Conservation (phyloP, 2,329 filamentous ascomycete genomes). For the Cadophora sp. region DNA sequence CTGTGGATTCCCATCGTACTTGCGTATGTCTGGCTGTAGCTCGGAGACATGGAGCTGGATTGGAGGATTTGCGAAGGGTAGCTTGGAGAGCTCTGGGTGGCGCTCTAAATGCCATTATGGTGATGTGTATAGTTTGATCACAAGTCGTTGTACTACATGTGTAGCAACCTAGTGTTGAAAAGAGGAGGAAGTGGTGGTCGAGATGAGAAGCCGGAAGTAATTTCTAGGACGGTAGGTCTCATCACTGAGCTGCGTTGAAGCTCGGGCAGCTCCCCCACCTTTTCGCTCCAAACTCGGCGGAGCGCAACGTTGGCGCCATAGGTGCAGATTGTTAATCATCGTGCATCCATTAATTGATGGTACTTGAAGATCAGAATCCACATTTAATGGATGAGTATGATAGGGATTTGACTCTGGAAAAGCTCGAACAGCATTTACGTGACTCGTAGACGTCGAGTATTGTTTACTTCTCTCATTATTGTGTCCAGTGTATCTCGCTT, state of each 20-base stretch:
- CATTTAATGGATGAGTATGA: neutral
- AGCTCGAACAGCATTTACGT: no score
- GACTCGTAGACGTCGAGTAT: no score
- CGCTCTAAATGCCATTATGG: conserved; percentile 36
- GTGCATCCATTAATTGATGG: neutral
- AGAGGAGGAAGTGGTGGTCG: neutral
- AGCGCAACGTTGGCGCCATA: neutral
- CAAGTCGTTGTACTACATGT: conserved; percentile 3
- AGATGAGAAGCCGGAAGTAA: neutral
- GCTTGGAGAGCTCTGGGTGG: conserved; percentile 39
- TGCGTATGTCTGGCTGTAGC: conserved; percentile 23
- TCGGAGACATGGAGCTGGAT: conserved; percentile 32
- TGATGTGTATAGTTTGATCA: neutral
- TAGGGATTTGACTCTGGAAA: neutral
- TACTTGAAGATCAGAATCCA: neutral
- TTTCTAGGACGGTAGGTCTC: neutral
- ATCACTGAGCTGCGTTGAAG: neutral
- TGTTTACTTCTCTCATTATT: no score
- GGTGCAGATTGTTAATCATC: conserved; percentile 7
- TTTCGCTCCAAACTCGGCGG: neutral
- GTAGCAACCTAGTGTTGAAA: neutral
- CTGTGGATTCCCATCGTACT: conserved; percentile 39
- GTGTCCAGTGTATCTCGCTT: no score
- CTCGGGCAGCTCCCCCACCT: neutral
- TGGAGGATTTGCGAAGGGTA: conserved; percentile 28